Evolutionary conservation across 306 rosid genomes (phyloP).

Genomic region (Fragaria nilgerrensis): DNA sequence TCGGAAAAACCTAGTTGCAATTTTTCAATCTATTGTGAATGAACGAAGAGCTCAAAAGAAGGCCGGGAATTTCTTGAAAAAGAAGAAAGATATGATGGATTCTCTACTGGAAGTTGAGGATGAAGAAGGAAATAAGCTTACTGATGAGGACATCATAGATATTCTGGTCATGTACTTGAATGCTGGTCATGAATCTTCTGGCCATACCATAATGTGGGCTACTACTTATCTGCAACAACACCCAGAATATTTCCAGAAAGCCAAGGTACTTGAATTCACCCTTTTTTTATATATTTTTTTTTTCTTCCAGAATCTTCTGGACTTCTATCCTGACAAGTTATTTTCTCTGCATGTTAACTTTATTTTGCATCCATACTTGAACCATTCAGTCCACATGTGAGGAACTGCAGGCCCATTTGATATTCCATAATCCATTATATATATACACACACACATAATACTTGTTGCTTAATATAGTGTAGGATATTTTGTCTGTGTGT

Average conservation of each 20-base stretch:
- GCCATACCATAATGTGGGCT: slow-evolving; percentile 92
- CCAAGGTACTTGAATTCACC: slow-evolving; percentile 49
- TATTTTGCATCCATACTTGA: neutral
- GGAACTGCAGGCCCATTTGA: neutral
- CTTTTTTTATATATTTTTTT: neutral
- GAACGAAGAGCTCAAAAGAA: slow-evolving; percentile 48
- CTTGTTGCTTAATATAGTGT: too few relatives aligned
- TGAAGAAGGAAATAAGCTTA: slow-evolving; percentile 64
- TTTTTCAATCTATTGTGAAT: slow-evolving; percentile 62
- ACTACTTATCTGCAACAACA: slow-evolving; percentile 48
- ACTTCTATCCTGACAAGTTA: neutral
- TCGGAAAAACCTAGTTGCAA: slow-evolving; percentile 57
- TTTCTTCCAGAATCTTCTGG: neutral
- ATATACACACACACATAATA: too few relatives aligned
- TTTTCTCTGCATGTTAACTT: neutral
- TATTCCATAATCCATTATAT: too few relatives aligned
- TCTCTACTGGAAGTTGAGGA: slow-evolving; percentile 75
- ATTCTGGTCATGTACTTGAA: slow-evolving; percentile 83
- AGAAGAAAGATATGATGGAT: slow-evolving; percentile 81
- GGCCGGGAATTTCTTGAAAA: neutral
- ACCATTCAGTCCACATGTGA: neutral
- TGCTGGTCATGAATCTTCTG: slow-evolving; percentile 97
- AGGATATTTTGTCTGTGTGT: neutral
- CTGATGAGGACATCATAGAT: slow-evolving; percentile 69
- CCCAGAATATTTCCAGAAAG: slow-evolving; percentile 57